A percentile compares a stretch with the other conserved stretches of the same genome.
These are phyloP conservation scores for Knoxia roxburghii DNA, from an alignment of 257 asterid genomes.

Conservation along the genomic window DNA sequence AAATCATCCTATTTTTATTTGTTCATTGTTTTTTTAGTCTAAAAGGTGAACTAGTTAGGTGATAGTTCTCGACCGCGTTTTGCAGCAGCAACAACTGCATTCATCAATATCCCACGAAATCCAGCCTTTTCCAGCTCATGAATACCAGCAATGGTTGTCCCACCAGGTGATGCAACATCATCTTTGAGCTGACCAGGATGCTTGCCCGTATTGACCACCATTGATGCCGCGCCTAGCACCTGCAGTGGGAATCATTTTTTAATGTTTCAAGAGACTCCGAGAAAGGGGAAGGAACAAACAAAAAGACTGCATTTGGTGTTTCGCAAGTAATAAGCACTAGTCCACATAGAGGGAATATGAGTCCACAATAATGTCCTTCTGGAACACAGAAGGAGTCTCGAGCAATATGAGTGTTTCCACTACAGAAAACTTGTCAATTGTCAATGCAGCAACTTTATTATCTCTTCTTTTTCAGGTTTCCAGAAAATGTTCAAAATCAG, in stretches of 20 bases:
- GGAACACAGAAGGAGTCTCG: too few relatives aligned
- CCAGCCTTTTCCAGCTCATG: slow-evolving; percentile 89
- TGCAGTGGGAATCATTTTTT: slow-evolving; percentile 20
- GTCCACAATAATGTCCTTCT: too few relatives aligned
- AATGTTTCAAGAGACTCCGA: background rate
- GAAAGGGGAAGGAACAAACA: too few relatives aligned
- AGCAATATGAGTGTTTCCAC: too few relatives aligned
- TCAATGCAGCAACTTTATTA: too few relatives aligned
- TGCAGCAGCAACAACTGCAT: slow-evolving; percentile 93
- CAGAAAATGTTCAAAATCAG: too few relatives aligned
- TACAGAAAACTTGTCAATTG: too few relatives aligned
- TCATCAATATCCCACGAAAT: slow-evolving; percentile 80
- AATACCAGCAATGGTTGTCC: slow-evolving; percentile 87
- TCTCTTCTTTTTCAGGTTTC: background rate
- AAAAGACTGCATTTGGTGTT: too few relatives aligned
- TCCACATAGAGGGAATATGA: too few relatives aligned
- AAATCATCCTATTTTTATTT: slow-evolving; percentile 1
- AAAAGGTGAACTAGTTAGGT: slow-evolving; percentile 25
- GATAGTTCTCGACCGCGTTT: slow-evolving; percentile 78
- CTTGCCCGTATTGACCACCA: slow-evolving; percentile 53
- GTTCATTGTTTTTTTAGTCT: background rate
- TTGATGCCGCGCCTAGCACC: slow-evolving; percentile 94
- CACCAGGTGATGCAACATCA: slow-evolving; percentile 94
- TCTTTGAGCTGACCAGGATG: slow-evolving; percentile 96
- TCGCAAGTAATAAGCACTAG: too few relatives aligned